Evolutionary conservation across 441 rosid genomes (phyloP).

Genomic region (Croton setiger): DNA sequence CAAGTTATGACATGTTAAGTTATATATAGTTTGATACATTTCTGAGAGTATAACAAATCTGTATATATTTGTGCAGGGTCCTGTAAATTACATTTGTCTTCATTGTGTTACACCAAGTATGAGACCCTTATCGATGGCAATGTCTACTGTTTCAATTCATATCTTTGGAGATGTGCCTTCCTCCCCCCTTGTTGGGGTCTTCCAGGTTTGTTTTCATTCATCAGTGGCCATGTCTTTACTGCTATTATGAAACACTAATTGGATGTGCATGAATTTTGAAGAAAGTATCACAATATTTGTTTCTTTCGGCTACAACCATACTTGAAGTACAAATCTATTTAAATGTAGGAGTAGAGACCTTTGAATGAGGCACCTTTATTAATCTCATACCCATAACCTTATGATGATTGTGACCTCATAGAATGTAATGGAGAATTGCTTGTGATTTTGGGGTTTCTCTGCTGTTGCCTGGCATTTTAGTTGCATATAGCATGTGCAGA

Average conservation of each 20-base stretch:
- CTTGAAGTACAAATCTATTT: neutral
- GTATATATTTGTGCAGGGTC: slow-evolving; percentile 36
- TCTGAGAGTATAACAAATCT: neutral
- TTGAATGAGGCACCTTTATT: neutral
- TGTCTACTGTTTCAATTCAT: slow-evolving; percentile 57
- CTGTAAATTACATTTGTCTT: slow-evolving; percentile 50
- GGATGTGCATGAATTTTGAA: neutral
- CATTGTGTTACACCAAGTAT: slow-evolving; percentile 59
- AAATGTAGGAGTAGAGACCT: neutral
- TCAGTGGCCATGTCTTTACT: neutral
- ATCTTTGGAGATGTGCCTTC: slow-evolving; percentile 67
- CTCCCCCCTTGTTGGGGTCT: slow-evolving; percentile 58
- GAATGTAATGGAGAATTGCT: neutral
- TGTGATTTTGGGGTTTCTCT: neutral
- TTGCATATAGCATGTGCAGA: neutral
- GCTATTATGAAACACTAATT: neutral
- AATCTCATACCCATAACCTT: neutral
- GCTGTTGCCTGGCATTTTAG: neutral
- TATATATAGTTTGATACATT: neutral
- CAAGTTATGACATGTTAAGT: slow-evolving; percentile 3
- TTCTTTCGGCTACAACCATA: neutral
- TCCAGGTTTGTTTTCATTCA: slow-evolving; percentile 37
- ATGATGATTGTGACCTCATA: neutral
- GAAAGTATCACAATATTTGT: neutral
- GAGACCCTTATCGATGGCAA: slow-evolving; percentile 62